A percentile compares a stretch with the other conserved stretches of the same genome.
Evolutionary conservation across 2,329 filamentous ascomycete species (phyloP).

Genomic region (Mycogone perniciosa): DNA sequence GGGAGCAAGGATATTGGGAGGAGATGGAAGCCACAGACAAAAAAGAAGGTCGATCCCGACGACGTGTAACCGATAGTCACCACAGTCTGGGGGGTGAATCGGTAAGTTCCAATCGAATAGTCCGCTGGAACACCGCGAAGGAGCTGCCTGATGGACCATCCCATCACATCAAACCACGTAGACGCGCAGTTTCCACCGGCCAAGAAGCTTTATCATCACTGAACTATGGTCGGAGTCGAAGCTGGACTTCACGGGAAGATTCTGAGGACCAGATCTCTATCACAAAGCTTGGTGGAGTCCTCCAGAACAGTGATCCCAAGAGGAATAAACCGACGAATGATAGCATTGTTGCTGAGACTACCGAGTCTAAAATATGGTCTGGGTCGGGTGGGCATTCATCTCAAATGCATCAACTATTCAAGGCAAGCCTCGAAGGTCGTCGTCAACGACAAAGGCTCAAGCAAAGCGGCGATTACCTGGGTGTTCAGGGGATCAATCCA

Average conservation of each 20-base stretch:
- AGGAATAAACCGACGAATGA: neutral
- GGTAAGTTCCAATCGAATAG: slow-evolving; percentile 25
- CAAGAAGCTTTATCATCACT: neutral
- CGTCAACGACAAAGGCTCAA: slow-evolving; percentile 40
- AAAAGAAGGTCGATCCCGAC: slow-evolving; percentile 2
- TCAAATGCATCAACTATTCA: slow-evolving; percentile 7
- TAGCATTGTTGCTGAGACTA: neutral
- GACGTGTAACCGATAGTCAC: slow-evolving; percentile 13
- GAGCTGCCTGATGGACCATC: slow-evolving; percentile 15
- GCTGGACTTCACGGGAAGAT: slow-evolving; percentile 14
- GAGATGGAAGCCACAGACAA: slow-evolving; percentile 10
- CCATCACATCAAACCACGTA: neutral
- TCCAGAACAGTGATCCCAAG: neutral
- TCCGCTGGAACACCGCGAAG: slow-evolving; percentile 32
- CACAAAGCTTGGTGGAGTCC: slow-evolving; percentile 6
- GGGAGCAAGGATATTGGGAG: slow-evolving; percentile 27
- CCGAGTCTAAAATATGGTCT: neutral
- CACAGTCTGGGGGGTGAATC: slow-evolving; percentile 16
- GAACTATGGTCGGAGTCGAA: slow-evolving; percentile 15
- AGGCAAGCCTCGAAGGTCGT: slow-evolving; percentile 27
- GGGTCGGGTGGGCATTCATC: neutral
- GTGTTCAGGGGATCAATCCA: slow-evolving; percentile 53
- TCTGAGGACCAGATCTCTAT: slow-evolving; percentile 2
- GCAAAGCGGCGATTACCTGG: slow-evolving; percentile 52
- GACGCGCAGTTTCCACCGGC: neutral